A percentile compares a stretch with the other conserved stretches of the same genome.
phyloP scores from a whole-genome alignment of 805 yeast species.

The Tetrapisispora fleetii region DNA sequence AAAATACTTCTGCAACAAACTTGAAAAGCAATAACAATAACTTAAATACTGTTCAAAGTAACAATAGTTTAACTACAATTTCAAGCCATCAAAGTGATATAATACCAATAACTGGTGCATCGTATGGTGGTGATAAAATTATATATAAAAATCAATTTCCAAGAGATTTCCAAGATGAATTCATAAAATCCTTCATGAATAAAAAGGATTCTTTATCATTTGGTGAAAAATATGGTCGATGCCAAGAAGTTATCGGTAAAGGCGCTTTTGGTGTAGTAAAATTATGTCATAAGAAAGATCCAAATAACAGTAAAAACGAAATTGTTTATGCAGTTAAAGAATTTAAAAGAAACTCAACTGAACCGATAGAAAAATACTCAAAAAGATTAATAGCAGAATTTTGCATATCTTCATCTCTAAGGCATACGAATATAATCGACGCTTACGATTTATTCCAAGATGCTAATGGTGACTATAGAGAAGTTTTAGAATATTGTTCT shows the following conservation, averaged over 20 bases:
- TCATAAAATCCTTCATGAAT: constrained; percentile 1
- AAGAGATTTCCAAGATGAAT: not conserved
- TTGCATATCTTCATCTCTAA: constrained; percentile 68
- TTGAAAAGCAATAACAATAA: constrained; percentile 9
- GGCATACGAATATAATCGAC: constrained; percentile 67
- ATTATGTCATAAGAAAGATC: constrained; percentile 62
- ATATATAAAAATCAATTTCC: constrained; percentile 5
- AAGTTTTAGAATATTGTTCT: constrained; percentile 76
- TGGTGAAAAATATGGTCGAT: constrained; percentile 82
- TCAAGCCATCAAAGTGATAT: constrained; percentile 2
- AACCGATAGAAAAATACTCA: constrained; percentile 56
- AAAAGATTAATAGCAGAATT: constrained; percentile 72
- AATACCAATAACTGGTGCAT: constrained; percentile 26
- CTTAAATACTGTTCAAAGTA: constrained; percentile 2
- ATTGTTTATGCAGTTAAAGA: constrained; percentile 78
- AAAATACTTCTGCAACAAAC: constrained; percentile 1
- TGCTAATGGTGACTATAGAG: constrained; percentile 73
- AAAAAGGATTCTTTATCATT: constrained; percentile 29
- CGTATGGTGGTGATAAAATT: constrained; percentile 14
- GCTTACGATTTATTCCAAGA: constrained; percentile 72
- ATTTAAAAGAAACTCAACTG: constrained; percentile 54
- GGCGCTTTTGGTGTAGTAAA: constrained; percentile 94
- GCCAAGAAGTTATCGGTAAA: constrained; percentile 89
- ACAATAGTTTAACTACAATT: not conserved
- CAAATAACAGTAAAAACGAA: constrained; percentile 31